Conservation (phyloP, 2,329 filamentous ascomycete species). For the Cucurbitaria berberidis region DNA sequence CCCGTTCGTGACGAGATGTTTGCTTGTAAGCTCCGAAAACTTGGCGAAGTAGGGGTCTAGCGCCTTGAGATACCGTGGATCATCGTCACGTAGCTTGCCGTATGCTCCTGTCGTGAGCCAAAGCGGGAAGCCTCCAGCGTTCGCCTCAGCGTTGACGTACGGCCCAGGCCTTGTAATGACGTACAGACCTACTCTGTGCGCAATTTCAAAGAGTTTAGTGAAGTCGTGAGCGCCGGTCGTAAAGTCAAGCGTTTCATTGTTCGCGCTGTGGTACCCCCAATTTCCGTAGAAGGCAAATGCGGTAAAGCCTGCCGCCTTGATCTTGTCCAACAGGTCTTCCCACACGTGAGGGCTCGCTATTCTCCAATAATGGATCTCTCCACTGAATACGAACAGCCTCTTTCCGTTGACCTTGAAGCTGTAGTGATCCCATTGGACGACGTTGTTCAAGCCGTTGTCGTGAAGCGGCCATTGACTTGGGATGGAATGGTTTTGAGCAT, state of each 20-base stretch:
- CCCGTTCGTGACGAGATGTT: constrained; percentile 63
- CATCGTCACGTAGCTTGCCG: constrained; percentile 60
- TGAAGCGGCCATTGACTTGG: constrained; percentile 55
- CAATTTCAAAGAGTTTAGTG: constrained; percentile 59
- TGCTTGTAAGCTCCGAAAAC: constrained; percentile 58
- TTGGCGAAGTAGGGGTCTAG: constrained; percentile 62
- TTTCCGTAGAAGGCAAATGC: constrained; percentile 56
- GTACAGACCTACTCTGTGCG: constrained; percentile 62
- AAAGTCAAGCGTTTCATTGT: constrained; percentile 57
- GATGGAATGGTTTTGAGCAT: constrained; percentile 29
- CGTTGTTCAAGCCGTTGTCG: constrained; percentile 55
- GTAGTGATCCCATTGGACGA: constrained; percentile 62
- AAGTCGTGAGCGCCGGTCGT: constrained; percentile 61
- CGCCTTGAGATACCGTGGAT: constrained; percentile 59
- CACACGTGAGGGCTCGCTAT: constrained; percentile 59
- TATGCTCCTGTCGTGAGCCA: constrained; percentile 68
- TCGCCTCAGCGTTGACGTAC: constrained; percentile 69
- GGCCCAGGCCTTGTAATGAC: constrained; percentile 64
- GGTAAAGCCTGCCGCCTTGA: constrained; percentile 59
- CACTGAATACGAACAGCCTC: constrained; percentile 59
- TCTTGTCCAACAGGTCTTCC: constrained; percentile 59
- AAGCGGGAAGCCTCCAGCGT: constrained; percentile 66
- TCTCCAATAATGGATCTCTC: constrained; percentile 59
- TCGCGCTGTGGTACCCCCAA: constrained; percentile 58
- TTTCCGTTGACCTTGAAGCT: constrained; percentile 60